These are phyloP conservation scores for Oehlia diaphana DNA, from an alignment of 192 early-diverging fungal genomes.

Conservation along the genomic window DNA sequence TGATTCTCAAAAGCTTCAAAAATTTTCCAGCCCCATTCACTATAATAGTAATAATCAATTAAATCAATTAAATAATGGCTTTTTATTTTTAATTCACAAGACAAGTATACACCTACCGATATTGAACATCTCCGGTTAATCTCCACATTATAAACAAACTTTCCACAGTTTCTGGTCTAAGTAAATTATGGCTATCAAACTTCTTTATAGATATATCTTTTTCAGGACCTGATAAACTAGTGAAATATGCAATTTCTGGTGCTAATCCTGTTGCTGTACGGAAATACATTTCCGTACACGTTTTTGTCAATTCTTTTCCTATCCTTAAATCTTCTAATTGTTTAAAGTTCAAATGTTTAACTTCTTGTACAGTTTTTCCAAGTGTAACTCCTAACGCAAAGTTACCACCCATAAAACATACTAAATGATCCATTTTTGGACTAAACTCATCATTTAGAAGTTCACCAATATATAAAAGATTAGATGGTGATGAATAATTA, in stretches of 20 bases:
- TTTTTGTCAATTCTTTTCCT: slow-evolving; percentile 73
- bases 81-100: neutral
- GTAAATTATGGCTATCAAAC: slow-evolving; percentile 70
- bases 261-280: slow-evolving; percentile 77
- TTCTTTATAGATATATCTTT: slow-evolving; percentile 67
- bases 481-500: slow-evolving; percentile 53
- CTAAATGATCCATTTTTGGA: slow-evolving; percentile 90
- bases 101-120: slow-evolving; percentile 56
- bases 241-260: slow-evolving; percentile 85
- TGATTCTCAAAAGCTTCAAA: slow-evolving; percentile 84
- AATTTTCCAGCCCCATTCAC: slow-evolving; percentile 83
- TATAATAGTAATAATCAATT: slow-evolving; percentile 31
- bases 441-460: slow-evolving; percentile 34
- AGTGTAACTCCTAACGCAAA: slow-evolving; percentile 76
- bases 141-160: slow-evolving; percentile 85
- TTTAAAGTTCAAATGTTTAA: slow-evolving; percentile 39
- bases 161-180: slow-evolving; percentile 90
- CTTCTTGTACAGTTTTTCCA: slow-evolving; percentile 45
- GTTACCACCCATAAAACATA: slow-evolving; percentile 88
- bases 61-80: neutral
- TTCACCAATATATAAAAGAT: slow-evolving; percentile 71
- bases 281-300: slow-evolving; percentile 83
- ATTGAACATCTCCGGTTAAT: slow-evolving; percentile 80
- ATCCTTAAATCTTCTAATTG: slow-evolving; percentile 66
- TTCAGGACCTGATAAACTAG: slow-evolving; percentile 37